Conservation (phyloP, 2,329 filamentous ascomycete species). For the Fusarium sp. region DNA sequence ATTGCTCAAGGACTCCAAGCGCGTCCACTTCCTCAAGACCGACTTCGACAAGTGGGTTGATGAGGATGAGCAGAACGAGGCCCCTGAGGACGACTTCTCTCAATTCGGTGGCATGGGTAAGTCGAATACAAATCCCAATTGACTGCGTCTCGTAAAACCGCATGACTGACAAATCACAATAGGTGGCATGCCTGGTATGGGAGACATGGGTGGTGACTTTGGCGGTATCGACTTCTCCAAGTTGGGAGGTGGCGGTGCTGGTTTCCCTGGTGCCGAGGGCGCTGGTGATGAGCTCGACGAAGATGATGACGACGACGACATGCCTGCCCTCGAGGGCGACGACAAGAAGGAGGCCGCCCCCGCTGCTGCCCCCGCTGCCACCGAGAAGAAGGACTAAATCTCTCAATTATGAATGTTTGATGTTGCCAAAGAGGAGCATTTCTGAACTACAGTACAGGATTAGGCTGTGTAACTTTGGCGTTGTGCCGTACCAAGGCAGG, state of each 20-base stretch:
- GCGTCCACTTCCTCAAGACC: conserved; percentile 96
- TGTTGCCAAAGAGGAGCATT: conserved; percentile 34
- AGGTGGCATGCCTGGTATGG: conserved; percentile 66
- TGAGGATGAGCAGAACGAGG: conserved; percentile 97
- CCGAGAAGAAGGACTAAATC: conserved; percentile 54
- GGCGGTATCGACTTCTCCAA: conserved; percentile 95
- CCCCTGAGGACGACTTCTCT: conserved; percentile 81
- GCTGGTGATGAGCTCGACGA: conserved; percentile 62
- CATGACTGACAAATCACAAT: conserved; percentile 18
- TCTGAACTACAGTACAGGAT: conserved; percentile 39
- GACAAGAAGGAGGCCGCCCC: conserved; percentile 56
- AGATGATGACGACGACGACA: conserved; percentile 80
- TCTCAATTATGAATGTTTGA: conserved; percentile 31
- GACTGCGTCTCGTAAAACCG: neutral
- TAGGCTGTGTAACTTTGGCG: conserved; percentile 40
- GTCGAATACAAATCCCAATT: conserved; percentile 45
- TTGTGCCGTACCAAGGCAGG: conserved; percentile 38
- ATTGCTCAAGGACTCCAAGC: conserved; percentile 89
- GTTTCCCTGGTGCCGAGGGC: conserved; percentile 66
- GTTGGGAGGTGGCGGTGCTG: conserved; percentile 72
- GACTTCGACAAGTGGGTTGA: conserved; percentile 99
- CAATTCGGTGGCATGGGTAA: conserved; percentile 74
- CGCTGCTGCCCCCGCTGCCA: conserved; percentile 47
- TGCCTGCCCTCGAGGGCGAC: conserved; percentile 82
- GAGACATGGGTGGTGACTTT: conserved; percentile 71